Evolutionary conservation across 2,329 filamentous ascomycete species (phyloP), one percentile per base, ranked within the genome.

Genomic region (Alternaria arborescens): DNA sequence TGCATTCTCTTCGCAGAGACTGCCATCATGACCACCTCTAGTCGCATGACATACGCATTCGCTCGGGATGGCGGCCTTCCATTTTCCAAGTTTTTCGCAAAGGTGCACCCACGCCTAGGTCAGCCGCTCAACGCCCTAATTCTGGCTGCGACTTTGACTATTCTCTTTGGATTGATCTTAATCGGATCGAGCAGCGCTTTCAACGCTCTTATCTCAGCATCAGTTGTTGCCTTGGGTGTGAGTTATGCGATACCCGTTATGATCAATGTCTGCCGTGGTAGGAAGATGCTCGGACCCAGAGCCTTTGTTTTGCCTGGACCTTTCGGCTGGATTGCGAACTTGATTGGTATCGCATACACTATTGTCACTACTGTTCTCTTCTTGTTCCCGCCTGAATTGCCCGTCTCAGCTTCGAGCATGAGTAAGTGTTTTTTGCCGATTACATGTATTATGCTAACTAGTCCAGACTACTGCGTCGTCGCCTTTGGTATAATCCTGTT

Each of bases 201-300:
- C 77, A 91, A 89, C 42, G 89, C 89, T 14, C 90, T 92, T 67
- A 84, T 90, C 1, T 87, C 89, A 0, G 86, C 89, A 0, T 90
- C 89, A 0, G 90, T 93, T 0, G 89, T 93, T 8, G 86, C 90
- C 1, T 83, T 94, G 0, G 87, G 89, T 7, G 79, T 93, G 5
- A 89, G 89, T 3, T 94, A 94, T 67, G 91, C 86, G 6, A 91
- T 94, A 40, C 91, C 91, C 0, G 86, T 92, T 47, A 82, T 85
- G 0, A 87, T 93, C 66, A 91, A 93, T 68, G 85, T 88, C 58
- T 74, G 91, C 2, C 86, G 88, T 1, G 89, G 90, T 8, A 85
- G 90, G 8, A 86, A 82, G 51, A 87, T 87, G 81, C 79, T 92
- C 7, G 90, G 90, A 0, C 78, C 79, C 2, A 81, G 88, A 41